Conservation (phyloP, 2,329 filamentous ascomycete species). For the Trichoderma lentiforme region DNA sequence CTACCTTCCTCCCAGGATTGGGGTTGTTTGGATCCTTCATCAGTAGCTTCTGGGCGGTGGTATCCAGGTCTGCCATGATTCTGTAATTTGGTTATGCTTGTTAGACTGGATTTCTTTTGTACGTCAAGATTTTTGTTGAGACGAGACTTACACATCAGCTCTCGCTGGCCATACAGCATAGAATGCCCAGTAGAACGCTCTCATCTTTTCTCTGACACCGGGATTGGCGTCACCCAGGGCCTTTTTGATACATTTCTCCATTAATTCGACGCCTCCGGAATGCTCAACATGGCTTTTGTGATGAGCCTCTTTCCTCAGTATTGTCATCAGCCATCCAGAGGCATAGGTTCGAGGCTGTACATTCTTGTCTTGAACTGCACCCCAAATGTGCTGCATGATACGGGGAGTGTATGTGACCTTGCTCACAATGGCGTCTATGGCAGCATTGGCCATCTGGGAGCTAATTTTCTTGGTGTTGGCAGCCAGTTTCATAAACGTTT, state of each 20-base stretch:
- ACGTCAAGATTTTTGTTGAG: background rate
- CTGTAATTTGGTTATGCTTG: slow-evolving; percentile 37
- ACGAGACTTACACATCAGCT: slow-evolving; percentile 63
- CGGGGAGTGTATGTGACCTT: slow-evolving; percentile 76
- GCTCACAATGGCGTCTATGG: slow-evolving; percentile 76
- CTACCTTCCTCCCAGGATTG: slow-evolving; percentile 57
- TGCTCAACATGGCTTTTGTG: slow-evolving; percentile 85
- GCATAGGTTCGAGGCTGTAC: slow-evolving; percentile 78
- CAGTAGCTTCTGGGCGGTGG: slow-evolving; percentile 73
- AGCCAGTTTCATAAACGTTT: slow-evolving; percentile 84
- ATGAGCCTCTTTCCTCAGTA: slow-evolving; percentile 71
- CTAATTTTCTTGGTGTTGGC: slow-evolving; percentile 90
- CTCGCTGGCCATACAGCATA: slow-evolving; percentile 71
- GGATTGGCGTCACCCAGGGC: slow-evolving; percentile 88
- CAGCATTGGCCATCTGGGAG: slow-evolving; percentile 75
- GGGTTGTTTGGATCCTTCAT: slow-evolving; percentile 83
- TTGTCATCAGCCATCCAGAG: slow-evolving; percentile 76
- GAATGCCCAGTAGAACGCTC: slow-evolving; percentile 84
- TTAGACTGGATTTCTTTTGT: background rate
- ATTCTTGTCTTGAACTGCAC: slow-evolving; percentile 88
- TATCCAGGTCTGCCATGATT: slow-evolving; percentile 75
- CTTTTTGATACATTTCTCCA: slow-evolving; percentile 87
- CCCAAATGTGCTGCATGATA: slow-evolving; percentile 80
- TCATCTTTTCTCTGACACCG: slow-evolving; percentile 80
- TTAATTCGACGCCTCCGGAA: slow-evolving; percentile 72